A percentile compares a stretch with the other conserved stretches of the same genome.
These are phyloP conservation scores for Nicotiana obtusifolia DNA, from an alignment of 257 asterid genomes.

Conservation along the genomic window DNA sequence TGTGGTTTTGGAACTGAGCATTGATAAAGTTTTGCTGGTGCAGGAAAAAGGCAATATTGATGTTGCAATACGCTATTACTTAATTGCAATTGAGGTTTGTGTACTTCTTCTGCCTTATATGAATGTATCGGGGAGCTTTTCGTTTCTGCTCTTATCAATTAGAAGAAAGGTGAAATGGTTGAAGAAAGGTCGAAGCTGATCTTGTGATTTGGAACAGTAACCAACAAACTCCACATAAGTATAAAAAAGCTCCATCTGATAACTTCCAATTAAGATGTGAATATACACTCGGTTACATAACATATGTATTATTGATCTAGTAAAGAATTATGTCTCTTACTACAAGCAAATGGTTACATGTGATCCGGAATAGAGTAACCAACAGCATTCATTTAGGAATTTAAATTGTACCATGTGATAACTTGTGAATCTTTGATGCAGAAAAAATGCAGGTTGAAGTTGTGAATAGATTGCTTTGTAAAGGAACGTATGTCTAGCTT, in stretches of 20 bases:
- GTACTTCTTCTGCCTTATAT: constrained; percentile 4
- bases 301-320: not conserved
- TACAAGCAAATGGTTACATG: not conserved
- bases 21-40: constrained; percentile 9
- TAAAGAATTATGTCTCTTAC: not conserved
- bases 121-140: not conserved
- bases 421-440: not conserved
- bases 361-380: not conserved
- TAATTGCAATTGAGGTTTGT: constrained; percentile 93
- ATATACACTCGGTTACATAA: not conserved
- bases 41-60: constrained; percentile 99
- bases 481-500: not conserved
- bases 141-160: not conserved
- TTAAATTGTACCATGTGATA: not conserved
- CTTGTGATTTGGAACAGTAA: not conserved
- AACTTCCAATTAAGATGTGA: constrained; percentile 5
- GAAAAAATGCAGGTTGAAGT: not conserved
- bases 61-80: constrained; percentile 87
- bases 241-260: not conserved
- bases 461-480: not conserved
- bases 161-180: not conserved
- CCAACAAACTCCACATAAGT: not conserved
- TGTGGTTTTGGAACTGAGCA: constrained; percentile 17
- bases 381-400: not conserved
- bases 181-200: not conserved